Conservation (phyloP, 2,329 filamentous ascomycete genomes). For the Rhynchosporium secalis region DNA sequence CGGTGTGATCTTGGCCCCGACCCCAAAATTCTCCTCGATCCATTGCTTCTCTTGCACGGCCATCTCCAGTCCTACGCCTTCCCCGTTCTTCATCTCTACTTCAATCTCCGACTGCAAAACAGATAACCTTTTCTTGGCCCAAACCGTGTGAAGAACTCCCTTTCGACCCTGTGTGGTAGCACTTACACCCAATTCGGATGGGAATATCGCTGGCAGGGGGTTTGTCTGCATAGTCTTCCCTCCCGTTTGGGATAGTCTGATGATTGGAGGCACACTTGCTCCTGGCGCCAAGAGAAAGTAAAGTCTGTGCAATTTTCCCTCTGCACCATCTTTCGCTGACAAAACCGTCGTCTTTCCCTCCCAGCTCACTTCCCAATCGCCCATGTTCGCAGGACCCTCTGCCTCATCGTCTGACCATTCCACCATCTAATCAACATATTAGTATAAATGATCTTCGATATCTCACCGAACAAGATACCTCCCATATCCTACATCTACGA, state of each 20-base stretch:
- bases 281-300: slow-evolving; percentile 81
- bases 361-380: slow-evolving; percentile 76
- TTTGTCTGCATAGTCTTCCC: slow-evolving; percentile 61
- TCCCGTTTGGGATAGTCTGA: slow-evolving; percentile 59
- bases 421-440: slow-evolving; percentile 58
- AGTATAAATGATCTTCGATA: too few species aligned
- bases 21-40: slow-evolving; percentile 75
- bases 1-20: slow-evolving; percentile 30
- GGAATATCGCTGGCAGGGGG: slow-evolving; percentile 84
- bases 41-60: slow-evolving; percentile 79
- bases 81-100: slow-evolving; percentile 71
- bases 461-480: too few species aligned
- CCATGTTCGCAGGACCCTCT: slow-evolving; percentile 46
- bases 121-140: slow-evolving; percentile 79
- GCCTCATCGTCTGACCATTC: slow-evolving; percentile 72
- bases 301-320: slow-evolving; percentile 54
- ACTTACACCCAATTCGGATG: slow-evolving; percentile 69
- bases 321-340: slow-evolving; percentile 44
- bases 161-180: slow-evolving; percentile 68
- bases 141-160: slow-evolving; percentile 80
- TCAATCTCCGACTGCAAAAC: slow-evolving; percentile 77
- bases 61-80: slow-evolving; percentile 84
- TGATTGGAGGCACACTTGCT: slow-evolving; percentile 67
- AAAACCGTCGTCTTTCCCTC: slow-evolving; percentile 75
- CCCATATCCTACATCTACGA: too few species aligned